Evolutionary conservation across 805 yeast genomes (phyloP), one percentile per base, ranked within the genome.

Genomic region (Candida broadrunensis): DNA sequence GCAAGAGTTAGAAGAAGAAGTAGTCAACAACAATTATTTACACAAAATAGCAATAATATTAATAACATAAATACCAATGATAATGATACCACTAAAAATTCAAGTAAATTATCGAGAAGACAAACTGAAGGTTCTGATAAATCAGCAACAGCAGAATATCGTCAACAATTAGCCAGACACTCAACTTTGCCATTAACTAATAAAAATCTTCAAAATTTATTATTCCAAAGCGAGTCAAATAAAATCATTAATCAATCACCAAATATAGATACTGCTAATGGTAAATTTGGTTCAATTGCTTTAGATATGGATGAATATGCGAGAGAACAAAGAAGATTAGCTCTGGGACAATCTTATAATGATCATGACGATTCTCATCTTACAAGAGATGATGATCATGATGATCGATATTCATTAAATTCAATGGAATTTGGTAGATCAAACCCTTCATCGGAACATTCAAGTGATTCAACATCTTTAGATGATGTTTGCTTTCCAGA

Each of bases 401-500:
- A 42, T 15, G 55, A 54, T 21, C 27, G 35, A 20, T 43, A 33
- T 18, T 50, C 58, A 8, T 32, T 55, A 26, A 59, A 60, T 39
- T 58, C 65, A 43, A 53, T 63, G 39, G 73, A 67, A 44, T 72
- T 70, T 49, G 75, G 76, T 12, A 71, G 60, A 13, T 81, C 86
- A n/a, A 80, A 81, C 50, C 88, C 88, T 4, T 68, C 80, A 3
- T 74, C 83, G 17, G 75, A 85, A 36, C 70, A 85, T 44, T 67
- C 78, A 30, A 73, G 82, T 27, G 80, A 77, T 39, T 77, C 80
- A 30, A 82, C 95, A 0, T 86, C 96, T 1, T 65, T 91, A 43
- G 90, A 85, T 56, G 99, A 91, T 62, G 99, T 91, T 19, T 91
- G 97, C 55, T 80, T 88, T 60, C 96, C 96, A 0, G 71, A 89